Base-by-base conservation (phyloP, 768 basidiomycete genomes). In the Rhizopogon rudus region DNA sequence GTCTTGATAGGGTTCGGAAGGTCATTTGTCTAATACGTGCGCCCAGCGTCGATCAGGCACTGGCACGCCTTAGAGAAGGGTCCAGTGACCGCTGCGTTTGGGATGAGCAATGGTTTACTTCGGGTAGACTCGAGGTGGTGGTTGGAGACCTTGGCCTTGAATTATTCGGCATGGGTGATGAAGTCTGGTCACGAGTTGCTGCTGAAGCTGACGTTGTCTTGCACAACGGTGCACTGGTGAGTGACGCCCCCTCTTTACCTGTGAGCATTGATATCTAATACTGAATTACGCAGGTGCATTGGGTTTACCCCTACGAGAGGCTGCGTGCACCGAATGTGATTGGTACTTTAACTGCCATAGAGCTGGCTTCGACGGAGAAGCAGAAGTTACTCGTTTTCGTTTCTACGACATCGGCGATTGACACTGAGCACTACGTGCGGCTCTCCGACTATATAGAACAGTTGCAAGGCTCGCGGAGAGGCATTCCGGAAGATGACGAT, bases 221-320 rank as follows among this genome's bases (percentile, higher is more conserved):
- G 44, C 97, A 99, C 67, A 99, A 99, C 60, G 97, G 97, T 37
- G 97, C 97, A n/a, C 71, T 98, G 70, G 96, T 95, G 61, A 56
- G 88, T 77, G n/a, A 5, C 28, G 56, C n/a, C 29, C 40, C 37
- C 2, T 31, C 50, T 16, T 33, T 25, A 29, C 16, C 17, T 45
- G 13, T n/a, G 5, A 6, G 3, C 6, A 16, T 22, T 43, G 14
- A 35, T 33, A 37, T 56, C 40, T 62, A n/a, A 52, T 43, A 3
- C 20, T 35, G 35, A 16, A 6, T 9, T 17, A 35, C 31, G 25
- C 64, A 93, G 92, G 93, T 98, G 13, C 97, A 99, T 66, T 99
- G 97, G 97, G 92, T 99, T 3, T 99, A 97, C 70, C 93, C 94
- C 0, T 99, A 99, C 72, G 88, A 95, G 67, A 93, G 86, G 67